Evolutionary conservation across 306 rosid species (phyloP), one percentile per base, ranked within the genome.

Genomic region (Trichosanthes cucumerina): DNA sequence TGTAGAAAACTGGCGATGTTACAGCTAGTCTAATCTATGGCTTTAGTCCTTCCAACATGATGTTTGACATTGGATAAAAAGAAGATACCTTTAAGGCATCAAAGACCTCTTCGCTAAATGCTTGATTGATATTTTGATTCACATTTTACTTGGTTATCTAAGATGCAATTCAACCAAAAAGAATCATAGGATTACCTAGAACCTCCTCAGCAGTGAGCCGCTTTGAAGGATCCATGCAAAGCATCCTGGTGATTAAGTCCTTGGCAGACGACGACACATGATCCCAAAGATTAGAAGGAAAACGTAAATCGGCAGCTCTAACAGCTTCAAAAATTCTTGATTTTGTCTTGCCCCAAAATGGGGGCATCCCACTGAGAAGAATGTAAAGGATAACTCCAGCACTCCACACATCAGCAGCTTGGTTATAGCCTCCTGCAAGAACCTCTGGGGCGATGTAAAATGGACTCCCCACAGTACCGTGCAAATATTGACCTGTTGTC

Each of bases 341-440:
- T 58, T 88, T 90, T 7, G 95, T 90, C 90, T 87, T 90, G 53
- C 95, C 95, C 95, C 92, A 88, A 85, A 90, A 90, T 0, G 92
- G 95, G 15, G 95, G 89, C 85, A 84, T 85, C 46, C 90, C 92
- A 26, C 95, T 87, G 79, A 90, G 83, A 75, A 90, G 88, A 84
- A 88, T 90, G 82, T 90, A 90, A 80, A 90, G 95, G 71, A 88
- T 85, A 79, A 90, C 95, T 41, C 95, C 92, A 9, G 90, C 86
- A 81, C 95, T 90, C 91, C 95, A 90, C 21, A 88, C 90, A 81
- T 90, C 95, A 16, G 92, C 95, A 56, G 92, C 89, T 83, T 90
- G 92, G 83, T 90, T 87, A 83, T 90, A 90, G 46, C 88, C 87
- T 79, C 95, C 91, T 1, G 92, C 90, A 47, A 90, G 83, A 57